Evolutionary conservation across 2,329 filamentous ascomycete species (phyloP).

Genomic region (Leptographium radiaticola): DNA sequence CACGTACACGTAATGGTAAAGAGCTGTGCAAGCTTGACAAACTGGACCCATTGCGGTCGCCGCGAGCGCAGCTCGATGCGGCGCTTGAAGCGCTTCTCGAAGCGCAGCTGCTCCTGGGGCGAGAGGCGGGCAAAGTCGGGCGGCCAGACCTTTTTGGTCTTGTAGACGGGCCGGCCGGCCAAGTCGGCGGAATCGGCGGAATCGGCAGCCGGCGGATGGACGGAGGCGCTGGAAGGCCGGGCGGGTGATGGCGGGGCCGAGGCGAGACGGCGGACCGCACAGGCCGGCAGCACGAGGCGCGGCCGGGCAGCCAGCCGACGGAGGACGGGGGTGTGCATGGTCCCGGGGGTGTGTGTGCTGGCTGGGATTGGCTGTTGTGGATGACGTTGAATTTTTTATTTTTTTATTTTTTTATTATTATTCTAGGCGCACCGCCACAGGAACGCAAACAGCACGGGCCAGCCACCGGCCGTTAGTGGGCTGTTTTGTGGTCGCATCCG

Average conservation of each 20-base stretch:
- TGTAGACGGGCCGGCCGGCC: conserved; percentile 25
- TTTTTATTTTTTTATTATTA: no score
- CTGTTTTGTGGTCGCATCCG: neutral
- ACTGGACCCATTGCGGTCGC: conserved; percentile 52
- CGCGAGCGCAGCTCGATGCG: conserved; percentile 48
- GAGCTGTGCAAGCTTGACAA: conserved; percentile 51
- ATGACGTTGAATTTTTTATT: neutral
- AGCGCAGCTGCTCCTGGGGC: conserved; percentile 59
- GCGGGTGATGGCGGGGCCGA: neutral
- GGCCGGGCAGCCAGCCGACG: neutral
- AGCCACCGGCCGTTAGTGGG: no score
- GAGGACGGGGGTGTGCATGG: neutral
- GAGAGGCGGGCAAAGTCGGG: conserved; percentile 61
- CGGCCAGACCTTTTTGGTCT: conserved; percentile 62
- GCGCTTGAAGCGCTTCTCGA: conserved; percentile 68
- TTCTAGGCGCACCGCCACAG: neutral
- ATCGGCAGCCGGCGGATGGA: no score
- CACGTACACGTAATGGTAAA: conserved; percentile 41
- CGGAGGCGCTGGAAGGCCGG: neutral
- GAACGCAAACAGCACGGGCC: neutral
- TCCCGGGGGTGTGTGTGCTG: neutral
- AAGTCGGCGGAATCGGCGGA: neutral
- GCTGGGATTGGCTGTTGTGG: no score
- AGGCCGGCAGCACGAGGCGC: neutral
- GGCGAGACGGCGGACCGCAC: neutral